phyloP scores from a whole-genome alignment of 2,329 filamentous ascomycete species.

The Zymoseptoria pseudotritici region DNA sequence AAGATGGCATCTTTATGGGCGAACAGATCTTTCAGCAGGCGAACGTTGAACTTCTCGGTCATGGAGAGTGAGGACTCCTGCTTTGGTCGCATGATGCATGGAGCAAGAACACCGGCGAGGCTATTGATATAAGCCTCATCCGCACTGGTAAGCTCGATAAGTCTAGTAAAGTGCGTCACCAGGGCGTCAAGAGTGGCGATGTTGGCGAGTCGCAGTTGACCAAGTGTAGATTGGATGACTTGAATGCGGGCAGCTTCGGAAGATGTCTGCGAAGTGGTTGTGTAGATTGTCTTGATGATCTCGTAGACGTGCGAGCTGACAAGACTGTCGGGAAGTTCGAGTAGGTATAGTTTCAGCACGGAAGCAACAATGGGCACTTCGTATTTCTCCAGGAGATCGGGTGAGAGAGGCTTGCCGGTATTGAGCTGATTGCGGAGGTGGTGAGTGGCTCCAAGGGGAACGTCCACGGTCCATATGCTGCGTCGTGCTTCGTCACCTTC shows the following conservation, averaged over 20 bases:
- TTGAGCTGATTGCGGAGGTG: constrained; percentile 77
- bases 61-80: constrained; percentile 84
- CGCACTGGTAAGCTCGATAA: constrained; percentile 93
- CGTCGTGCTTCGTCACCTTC: constrained; percentile 91
- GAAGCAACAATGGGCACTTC: constrained; percentile 92
- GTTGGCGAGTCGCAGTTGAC: constrained; percentile 88
- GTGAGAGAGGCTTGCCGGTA: constrained; percentile 70
- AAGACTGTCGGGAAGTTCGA: constrained; percentile 94
- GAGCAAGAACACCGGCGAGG: constrained; percentile 67
- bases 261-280: constrained; percentile 67
- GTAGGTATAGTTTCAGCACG: constrained; percentile 84
- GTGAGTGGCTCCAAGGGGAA: constrained; percentile 77
- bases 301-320: constrained; percentile 98
- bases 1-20: constrained; percentile 93
- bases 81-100: constrained; percentile 81
- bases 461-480: constrained; percentile 89
- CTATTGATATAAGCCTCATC: constrained; percentile 76
- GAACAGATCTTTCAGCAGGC: constrained; percentile 85
- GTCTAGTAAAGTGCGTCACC: constrained; percentile 93
- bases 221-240: constrained; percentile 90
- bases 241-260: constrained; percentile 74
- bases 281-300: constrained; percentile 96
- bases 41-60: constrained; percentile 89
- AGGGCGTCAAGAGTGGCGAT: constrained; percentile 98
- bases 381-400: constrained; percentile 74